Evolutionary conservation across 352 stramenopile species (phyloP), one percentile per base, ranked within the genome.

Genomic region (Thraustotheca clavata): DNA sequence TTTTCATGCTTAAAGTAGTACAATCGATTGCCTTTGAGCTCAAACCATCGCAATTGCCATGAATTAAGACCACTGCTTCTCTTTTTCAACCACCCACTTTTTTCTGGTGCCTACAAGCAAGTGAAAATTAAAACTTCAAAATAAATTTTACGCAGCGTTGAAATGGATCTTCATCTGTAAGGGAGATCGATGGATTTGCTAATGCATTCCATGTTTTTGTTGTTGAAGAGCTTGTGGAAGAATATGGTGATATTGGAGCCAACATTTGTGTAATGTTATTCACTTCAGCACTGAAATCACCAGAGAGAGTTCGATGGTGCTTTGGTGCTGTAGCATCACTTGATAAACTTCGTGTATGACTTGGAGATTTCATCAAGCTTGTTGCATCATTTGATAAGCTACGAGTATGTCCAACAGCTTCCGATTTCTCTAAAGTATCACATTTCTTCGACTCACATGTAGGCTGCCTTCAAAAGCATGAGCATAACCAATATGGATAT

Each of bases 41-140:
- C 83, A 52, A 90, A 92, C 69, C 86, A 92, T 18, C 83, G 77
- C 41, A 74, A 69, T 36, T 92, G 80, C 83, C 79, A 90, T 27
- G 83, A 74, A 36, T 83, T 88, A 12, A 89, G 62, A n/a, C 83
- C 83, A 26, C 47, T 68, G 31, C 77, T 87, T 46, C 86, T 85
- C 69, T 90, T 92, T 67, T 88, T 87, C 18, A 89, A 76, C 79
- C 83, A 90, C 5, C 80, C 80, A 1, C 75, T 87, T 61, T 88
- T 89, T 62, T 87, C 74, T 0, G 79, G 79, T 22, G 52, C 46
- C 62, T 66, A 67, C 32, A 7, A 16, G 52, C 49, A 16, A 12
- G 29, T 60, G 49, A 32, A 12, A 65, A 8, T 14, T 11, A 12
- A 6, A 20, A 26, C n/a, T 4, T 22, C 7, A 27, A 88, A 27